Evolutionary conservation across 2,329 filamentous ascomycete genomes (phyloP).

Genomic region (Aspergillus floridensis): DNA sequence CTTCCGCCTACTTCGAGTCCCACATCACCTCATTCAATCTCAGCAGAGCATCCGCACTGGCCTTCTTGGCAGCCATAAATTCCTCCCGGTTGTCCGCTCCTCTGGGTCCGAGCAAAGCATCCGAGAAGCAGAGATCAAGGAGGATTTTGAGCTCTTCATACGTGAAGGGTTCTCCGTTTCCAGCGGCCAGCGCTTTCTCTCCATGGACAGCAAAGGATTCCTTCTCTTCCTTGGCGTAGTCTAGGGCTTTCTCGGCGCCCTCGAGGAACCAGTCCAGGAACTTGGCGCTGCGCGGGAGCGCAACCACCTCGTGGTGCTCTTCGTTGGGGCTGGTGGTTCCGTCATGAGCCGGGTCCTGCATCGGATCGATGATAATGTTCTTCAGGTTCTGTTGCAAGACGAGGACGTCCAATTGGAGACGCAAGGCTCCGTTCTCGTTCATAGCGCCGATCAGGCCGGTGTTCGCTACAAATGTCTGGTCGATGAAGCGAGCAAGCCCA

Average conservation of each 20-base stretch:
- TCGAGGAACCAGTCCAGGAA: slow-evolving; percentile 50
- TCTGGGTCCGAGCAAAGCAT: slow-evolving; percentile 41
- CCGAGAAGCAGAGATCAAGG: slow-evolving; percentile 48
- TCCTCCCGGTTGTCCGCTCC: slow-evolving; percentile 45
- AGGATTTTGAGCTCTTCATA: slow-evolving; percentile 48
- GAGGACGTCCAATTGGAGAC: slow-evolving; percentile 89
- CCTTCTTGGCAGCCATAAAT: slow-evolving; percentile 46
- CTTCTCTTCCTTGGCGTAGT: slow-evolving; percentile 46
- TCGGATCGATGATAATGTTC: slow-evolving; percentile 64
- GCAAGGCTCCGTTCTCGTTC: slow-evolving; percentile 77
- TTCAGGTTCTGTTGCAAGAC: slow-evolving; percentile 96
- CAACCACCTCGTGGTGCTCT: slow-evolving; percentile 35
- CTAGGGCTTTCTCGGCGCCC: slow-evolving; percentile 44
- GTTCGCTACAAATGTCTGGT: slow-evolving; percentile 72
- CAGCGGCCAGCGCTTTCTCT: slow-evolving; percentile 33
- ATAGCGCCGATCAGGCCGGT: slow-evolving; percentile 71
- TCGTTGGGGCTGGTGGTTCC: background rate
- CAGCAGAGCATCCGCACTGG: slow-evolving; percentile 44
- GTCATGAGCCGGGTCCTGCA: slow-evolving; percentile 11
- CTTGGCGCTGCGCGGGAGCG: slow-evolving; percentile 44
- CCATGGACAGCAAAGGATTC: slow-evolving; percentile 38
- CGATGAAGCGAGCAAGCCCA: slow-evolving; percentile 74
- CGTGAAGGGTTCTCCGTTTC: slow-evolving; percentile 43
- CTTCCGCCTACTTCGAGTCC: slow-evolving; percentile 37
- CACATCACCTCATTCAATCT: slow-evolving; percentile 49